These are phyloP conservation scores for Pichia paraexigua DNA, from an alignment of 805 yeast genomes.

Conservation along the genomic window DNA sequence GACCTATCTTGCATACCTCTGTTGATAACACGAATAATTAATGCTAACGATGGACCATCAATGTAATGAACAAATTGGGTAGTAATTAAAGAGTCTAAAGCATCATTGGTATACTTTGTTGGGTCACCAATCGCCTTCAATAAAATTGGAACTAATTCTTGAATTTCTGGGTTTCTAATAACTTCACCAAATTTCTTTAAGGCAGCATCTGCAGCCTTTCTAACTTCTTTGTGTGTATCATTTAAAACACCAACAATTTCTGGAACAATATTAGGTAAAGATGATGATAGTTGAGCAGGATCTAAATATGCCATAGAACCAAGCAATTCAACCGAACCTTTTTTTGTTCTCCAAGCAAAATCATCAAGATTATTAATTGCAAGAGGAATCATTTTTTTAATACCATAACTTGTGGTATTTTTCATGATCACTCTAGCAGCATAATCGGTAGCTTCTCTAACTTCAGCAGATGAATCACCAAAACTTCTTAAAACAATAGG, in stretches of 20 bases:
- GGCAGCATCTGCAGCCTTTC: slow-evolving; percentile 88
- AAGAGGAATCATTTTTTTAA: slow-evolving; percentile 82
- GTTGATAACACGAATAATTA: slow-evolving; percentile 88
- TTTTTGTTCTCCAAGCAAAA: slow-evolving; percentile 91
- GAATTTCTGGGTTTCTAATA: slow-evolving; percentile 94
- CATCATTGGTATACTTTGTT: slow-evolving; percentile 78
- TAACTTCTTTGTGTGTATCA: slow-evolving; percentile 93
- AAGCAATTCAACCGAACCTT: slow-evolving; percentile 90
- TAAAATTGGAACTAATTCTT: slow-evolving; percentile 76
- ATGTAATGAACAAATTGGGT: slow-evolving; percentile 96
- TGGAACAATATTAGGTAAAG: slow-evolving; percentile 86
- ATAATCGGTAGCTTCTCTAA: slow-evolving; percentile 78
- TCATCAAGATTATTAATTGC: slow-evolving; percentile 82
- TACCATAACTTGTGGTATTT: slow-evolving; percentile 86
- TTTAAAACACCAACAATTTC: slow-evolving; percentile 91
- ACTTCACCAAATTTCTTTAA: slow-evolving; percentile 93
- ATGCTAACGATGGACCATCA: slow-evolving; percentile 95
- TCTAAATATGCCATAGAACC: slow-evolving; percentile 98
- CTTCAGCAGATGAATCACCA: slow-evolving; percentile 82
- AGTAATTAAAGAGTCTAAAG: slow-evolving; percentile 74
- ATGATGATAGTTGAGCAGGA: slow-evolving; percentile 86
- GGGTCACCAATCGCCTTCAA: slow-evolving; percentile 96
- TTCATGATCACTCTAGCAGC: slow-evolving; percentile 89
- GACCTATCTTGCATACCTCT: slow-evolving; percentile 94
- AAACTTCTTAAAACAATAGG: slow-evolving; percentile 73